phyloP scores from a whole-genome alignment of 2,329 filamentous ascomycete species.

The Alternaria postmessia region DNA sequence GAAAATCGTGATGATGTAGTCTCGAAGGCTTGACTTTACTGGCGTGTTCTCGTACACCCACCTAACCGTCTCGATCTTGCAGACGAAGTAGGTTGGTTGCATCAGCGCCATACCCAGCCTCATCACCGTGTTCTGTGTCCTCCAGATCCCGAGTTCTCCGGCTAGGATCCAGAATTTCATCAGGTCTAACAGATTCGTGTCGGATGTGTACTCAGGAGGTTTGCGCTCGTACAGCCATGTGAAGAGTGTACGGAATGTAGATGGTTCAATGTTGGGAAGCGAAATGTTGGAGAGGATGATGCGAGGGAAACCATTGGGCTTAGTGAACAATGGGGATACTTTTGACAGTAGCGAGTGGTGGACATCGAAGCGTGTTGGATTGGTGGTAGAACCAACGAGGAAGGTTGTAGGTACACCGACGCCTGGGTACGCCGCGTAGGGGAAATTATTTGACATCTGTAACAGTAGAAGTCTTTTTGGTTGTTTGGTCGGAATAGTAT shows the following conservation, averaged over 20 bases:
- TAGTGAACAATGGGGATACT: conserved; percentile 5
- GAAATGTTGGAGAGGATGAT: neutral
- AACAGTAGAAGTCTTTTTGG: neutral
- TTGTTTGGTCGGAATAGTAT: neutral
- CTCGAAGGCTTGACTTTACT: neutral
- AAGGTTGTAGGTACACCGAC: conserved; percentile 6
- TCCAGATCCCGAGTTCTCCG: conserved; percentile 10
- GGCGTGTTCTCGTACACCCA: conserved; percentile 16
- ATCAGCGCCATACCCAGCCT: conserved; percentile 19
- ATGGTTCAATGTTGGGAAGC: neutral
- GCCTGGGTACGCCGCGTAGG: neutral
- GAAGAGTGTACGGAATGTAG: neutral
- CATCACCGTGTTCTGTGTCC: conserved; percentile 13
- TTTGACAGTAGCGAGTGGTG: conserved; percentile 8
- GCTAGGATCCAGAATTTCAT: conserved; percentile 4
- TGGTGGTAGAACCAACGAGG: conserved; percentile 4
- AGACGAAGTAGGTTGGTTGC: neutral
- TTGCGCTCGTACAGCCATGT: neutral
- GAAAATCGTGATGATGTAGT: conserved; percentile 1
- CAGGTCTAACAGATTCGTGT: neutral
- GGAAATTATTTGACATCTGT: neutral
- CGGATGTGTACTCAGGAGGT: neutral
- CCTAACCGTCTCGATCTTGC: conserved; percentile 1
- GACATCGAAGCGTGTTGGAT: conserved; percentile 7
- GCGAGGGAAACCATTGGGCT: neutral